Base-by-base conservation (phyloP, 805 yeast species). In the Candida endomychidarum region DNA sequence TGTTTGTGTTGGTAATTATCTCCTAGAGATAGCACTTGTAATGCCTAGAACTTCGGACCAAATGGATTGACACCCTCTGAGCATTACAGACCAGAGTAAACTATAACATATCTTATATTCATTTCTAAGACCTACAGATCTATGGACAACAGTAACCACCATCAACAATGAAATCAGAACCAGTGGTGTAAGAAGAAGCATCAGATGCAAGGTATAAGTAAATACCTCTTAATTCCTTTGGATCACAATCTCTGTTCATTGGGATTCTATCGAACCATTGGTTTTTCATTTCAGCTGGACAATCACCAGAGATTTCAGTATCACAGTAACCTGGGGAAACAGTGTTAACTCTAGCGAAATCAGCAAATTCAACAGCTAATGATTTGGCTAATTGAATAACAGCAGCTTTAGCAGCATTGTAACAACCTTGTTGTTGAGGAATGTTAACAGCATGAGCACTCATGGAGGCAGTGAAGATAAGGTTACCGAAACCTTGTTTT, bases 371-470 rank as follows among this genome's bases (percentile, higher is more conserved):
- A 28, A 87, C 80, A n/a, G 96, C 93, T 49, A 87, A 68, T 1
- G 93, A 85, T 58, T 72, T 81, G 26, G 83, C 78, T 53, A 87
- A 71, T 57, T 87, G 95, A 48, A 80, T 57, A 20, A 85, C 80
- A 7, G 80, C 96, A 26, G 96, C 95, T 70, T 87, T 88, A 52
- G 89, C 85, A 8, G 87, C 86, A 54, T 87, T 87, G 70, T 87
- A 87, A 31, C 83, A 78, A 5, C 95, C 83, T 66, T 88, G 96
- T 58, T 78, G 70, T 62, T 89, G 93, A 12, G 96, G 96, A 47
- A 79, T 75, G 60, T 88, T 88, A 52, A 79, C 91, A 53, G 88
- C 81, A 63, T 82, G 88, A 9, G 86, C 96, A 23, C 93, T 83
- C 86, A 88, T 87, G 27, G 95, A 86, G 5, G 93, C 89, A 4